Conservation (phyloP, 495 filamentous ascomycete species). For the Annulohypoxylon stygium region DNA sequence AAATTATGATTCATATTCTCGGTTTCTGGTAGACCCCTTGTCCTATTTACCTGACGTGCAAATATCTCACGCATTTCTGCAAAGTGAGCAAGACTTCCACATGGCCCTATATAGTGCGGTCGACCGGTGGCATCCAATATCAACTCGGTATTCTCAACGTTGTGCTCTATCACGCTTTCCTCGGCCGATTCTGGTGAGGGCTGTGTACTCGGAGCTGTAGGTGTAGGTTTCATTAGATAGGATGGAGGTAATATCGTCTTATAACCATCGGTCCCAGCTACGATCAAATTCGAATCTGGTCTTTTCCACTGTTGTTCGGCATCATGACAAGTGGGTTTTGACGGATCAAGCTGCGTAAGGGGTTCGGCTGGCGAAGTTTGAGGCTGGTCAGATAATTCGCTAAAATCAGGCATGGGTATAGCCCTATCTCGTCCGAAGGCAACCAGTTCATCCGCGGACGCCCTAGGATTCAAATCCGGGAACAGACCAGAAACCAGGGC, state of each 20-base stretch:
- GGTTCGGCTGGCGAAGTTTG: conserved; percentile 9
- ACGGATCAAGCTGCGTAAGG: not conserved
- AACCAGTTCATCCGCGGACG: conserved; percentile 52
- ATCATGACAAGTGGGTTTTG: not conserved
- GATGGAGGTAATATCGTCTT: conserved; percentile 42
- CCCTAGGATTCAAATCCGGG: conserved; percentile 58
- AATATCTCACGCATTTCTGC: conserved; percentile 51
- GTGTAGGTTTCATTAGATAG: conserved; percentile 30
- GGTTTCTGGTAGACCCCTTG: conserved; percentile 13
- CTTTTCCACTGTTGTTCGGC: not conserved
- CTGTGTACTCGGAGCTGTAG: not conserved
- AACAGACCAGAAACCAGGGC: conserved; percentile 61
- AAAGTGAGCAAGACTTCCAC: conserved; percentile 53
- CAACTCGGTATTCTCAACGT: conserved; percentile 37
- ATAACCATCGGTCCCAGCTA: conserved; percentile 23
- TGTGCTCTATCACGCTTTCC: not conserved
- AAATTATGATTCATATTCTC: not conserved
- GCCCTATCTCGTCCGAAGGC: conserved; percentile 49
- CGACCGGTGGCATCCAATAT: conserved; percentile 54
- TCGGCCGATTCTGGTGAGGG: conserved; percentile 11
- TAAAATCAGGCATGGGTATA: conserved; percentile 52
- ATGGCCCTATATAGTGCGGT: conserved; percentile 57
- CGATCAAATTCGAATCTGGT: conserved; percentile 20
- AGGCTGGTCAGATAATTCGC: conserved; percentile 22
- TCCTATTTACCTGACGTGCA: conserved; percentile 29